phyloP scores from a whole-genome alignment of 2,329 filamentous ascomycete genomes.

The Metarhizium humberi region DNA sequence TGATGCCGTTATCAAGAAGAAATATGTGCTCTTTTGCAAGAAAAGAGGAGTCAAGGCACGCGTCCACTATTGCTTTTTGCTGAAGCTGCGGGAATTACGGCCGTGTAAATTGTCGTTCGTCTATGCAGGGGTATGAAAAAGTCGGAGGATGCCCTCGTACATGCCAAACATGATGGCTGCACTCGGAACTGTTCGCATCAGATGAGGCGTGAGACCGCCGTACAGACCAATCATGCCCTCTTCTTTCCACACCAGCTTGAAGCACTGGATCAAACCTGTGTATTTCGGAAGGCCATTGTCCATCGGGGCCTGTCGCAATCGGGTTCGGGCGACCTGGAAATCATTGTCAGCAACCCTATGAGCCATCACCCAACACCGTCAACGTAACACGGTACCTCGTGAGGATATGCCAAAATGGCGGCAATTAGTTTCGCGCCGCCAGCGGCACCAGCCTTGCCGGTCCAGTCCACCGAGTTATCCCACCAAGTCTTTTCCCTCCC shows the following conservation, averaged over 20 bases:
- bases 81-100: neutral
- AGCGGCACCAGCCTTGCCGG: conserved; percentile 68
- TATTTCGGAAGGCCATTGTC: conserved; percentile 69
- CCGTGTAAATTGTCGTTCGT: neutral
- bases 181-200: conserved; percentile 83
- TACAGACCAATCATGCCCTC: conserved; percentile 82
- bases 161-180: conserved; percentile 96
- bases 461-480: conserved; percentile 70
- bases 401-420: conserved; percentile 78
- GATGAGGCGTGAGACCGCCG: conserved; percentile 82
- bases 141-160: conserved; percentile 52
- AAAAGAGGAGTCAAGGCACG: neutral
- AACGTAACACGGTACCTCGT: conserved; percentile 52
- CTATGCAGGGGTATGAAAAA: conserved; percentile 32
- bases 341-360: neutral
- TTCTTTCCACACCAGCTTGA: conserved; percentile 77
- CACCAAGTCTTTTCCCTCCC: conserved; percentile 57
- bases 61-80: neutral
- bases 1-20: neutral
- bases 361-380: neutral
- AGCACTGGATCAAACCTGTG: conserved; percentile 80
- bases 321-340: conserved; percentile 64
- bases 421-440: conserved; percentile 81
- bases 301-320: conserved; percentile 75
- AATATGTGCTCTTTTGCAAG: neutral